Conservation (phyloP, 495 filamentous ascomycete genomes). For the Jackrogersella multiformis region DNA sequence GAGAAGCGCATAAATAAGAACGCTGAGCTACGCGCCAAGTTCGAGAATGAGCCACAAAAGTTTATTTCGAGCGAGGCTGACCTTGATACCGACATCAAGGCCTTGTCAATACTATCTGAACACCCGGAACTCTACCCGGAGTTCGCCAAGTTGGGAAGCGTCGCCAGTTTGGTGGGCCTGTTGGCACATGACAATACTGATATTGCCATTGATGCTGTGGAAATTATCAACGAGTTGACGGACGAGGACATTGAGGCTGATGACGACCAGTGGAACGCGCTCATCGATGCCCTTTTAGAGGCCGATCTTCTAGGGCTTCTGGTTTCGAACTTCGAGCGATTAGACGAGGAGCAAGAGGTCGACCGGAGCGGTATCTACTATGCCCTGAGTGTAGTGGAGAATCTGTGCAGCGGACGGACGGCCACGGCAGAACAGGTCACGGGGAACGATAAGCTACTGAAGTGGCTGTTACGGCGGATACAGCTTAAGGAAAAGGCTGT, state of each 20-base stretch:
- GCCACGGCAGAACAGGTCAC: constrained; percentile 74
- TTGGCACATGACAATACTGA: constrained; percentile 97
- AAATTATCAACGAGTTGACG: constrained; percentile 91
- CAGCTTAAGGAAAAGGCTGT: constrained; percentile 50
- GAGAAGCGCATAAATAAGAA: constrained; percentile 93
- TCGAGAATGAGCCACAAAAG: constrained; percentile 84
- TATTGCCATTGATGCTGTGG: constrained; percentile 90
- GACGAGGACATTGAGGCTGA: constrained; percentile 92
- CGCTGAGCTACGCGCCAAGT: constrained; percentile 88
- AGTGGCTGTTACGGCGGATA: constrained; percentile 76
- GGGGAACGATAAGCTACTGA: constrained; percentile 69
- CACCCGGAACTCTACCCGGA: constrained; percentile 86
- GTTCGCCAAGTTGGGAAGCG: constrained; percentile 81
- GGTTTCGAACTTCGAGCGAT: constrained; percentile 79
- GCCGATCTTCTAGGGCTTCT: constrained; percentile 85
- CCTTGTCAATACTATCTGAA: constrained; percentile 86
- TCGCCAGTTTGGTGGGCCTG: constrained; percentile 77
- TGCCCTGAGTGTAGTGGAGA: constrained; percentile 83
- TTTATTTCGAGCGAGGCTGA: constrained; percentile 82
- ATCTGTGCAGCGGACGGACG: constrained; percentile 73
- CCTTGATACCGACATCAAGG: constrained; percentile 87
- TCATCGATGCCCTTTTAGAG: constrained; percentile 85
- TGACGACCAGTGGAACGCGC: constrained; percentile 79
- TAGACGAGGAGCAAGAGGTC: constrained; percentile 80
- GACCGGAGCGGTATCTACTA: constrained; percentile 90